Evolutionary conservation across 2,329 filamentous ascomycete genomes (phyloP).

Genomic region (Fusarium nurragi): DNA sequence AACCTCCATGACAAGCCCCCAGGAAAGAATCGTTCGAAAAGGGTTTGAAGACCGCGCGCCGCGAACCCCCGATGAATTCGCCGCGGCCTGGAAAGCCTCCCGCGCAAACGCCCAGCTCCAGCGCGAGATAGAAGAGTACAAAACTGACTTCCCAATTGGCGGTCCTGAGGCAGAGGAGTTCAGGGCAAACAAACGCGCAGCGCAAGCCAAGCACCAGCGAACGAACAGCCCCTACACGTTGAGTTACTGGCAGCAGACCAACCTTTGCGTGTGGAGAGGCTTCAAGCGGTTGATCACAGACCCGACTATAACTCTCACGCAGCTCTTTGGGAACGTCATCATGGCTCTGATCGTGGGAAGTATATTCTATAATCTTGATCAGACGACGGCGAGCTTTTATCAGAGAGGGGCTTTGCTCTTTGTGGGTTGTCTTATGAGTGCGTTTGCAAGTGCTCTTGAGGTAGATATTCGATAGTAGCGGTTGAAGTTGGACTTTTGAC

Average conservation of each 20-base stretch:
- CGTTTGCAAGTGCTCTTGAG: conserved; percentile 81
- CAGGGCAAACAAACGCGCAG: conserved; percentile 55
- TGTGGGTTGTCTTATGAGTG: conserved; percentile 88
- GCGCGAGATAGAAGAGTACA: conserved; percentile 62
- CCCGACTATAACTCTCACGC: conserved; percentile 51
- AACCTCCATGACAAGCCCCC: conserved; percentile 73
- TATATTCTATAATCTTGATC: conserved; percentile 59
- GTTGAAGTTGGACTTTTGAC: conserved; percentile 45
- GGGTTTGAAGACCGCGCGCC: conserved; percentile 67
- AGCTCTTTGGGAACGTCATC: conserved; percentile 56
- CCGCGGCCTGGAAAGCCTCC: conserved; percentile 62
- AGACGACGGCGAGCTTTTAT: conserved; percentile 63
- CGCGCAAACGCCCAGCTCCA: conserved; percentile 49
- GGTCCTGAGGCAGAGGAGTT: conserved; percentile 59
- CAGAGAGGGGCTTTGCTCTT: conserved; percentile 82
- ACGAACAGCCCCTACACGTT: conserved; percentile 38
- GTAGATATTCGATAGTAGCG: conserved; percentile 49
- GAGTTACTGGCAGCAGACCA: conserved; percentile 37
- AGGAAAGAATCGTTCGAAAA: conserved; percentile 64
- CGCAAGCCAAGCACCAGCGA: conserved; percentile 56
- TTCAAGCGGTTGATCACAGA: conserved; percentile 53
- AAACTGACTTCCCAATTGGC: conserved; percentile 43
- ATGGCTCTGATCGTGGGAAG: conserved; percentile 62
- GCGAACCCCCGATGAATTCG: conserved; percentile 70
- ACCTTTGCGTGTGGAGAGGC: conserved; percentile 47